phyloP scores from a whole-genome alignment of 2,329 filamentous ascomycete species.

The Coniochaeta sp. region DNA sequence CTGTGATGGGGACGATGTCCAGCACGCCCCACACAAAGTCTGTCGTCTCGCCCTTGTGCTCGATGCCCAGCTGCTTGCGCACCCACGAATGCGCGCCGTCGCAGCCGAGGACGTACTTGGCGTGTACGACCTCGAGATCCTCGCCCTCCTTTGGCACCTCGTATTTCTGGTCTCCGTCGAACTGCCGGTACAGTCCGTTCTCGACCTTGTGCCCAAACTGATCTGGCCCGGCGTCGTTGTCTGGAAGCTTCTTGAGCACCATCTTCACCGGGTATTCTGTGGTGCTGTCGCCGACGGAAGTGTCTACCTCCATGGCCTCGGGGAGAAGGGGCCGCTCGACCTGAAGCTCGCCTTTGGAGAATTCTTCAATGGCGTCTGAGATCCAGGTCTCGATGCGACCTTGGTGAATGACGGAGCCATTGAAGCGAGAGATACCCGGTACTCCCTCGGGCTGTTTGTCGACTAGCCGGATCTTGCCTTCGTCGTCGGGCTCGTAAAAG shows the following conservation, averaged over 20 bases:
- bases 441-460: background rate
- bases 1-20: slow-evolving; percentile 16
- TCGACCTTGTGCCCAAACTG: background rate
- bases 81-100: slow-evolving; percentile 62
- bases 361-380: background rate
- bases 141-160: background rate
- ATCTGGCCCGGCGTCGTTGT: background rate
- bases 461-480: background rate
- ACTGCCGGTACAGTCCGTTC: slow-evolving; percentile 1
- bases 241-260: background rate
- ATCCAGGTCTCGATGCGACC: background rate
- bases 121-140: slow-evolving; percentile 31
- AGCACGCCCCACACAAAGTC: slow-evolving; percentile 15
- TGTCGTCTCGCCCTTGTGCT: slow-evolving; percentile 8
- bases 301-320: background rate
- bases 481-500: background rate
- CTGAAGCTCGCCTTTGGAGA: background rate
- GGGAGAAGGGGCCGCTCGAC: background rate
- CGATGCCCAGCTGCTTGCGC: slow-evolving; percentile 39
- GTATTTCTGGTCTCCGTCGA: background rate
- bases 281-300: background rate
- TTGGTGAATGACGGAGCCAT: background rate
- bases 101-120: slow-evolving; percentile 58
- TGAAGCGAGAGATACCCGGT: background rate
- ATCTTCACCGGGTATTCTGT: background rate